Base-by-base conservation (phyloP, 2,329 filamentous ascomycete genomes). In the Diaporthe destruens region DNA sequence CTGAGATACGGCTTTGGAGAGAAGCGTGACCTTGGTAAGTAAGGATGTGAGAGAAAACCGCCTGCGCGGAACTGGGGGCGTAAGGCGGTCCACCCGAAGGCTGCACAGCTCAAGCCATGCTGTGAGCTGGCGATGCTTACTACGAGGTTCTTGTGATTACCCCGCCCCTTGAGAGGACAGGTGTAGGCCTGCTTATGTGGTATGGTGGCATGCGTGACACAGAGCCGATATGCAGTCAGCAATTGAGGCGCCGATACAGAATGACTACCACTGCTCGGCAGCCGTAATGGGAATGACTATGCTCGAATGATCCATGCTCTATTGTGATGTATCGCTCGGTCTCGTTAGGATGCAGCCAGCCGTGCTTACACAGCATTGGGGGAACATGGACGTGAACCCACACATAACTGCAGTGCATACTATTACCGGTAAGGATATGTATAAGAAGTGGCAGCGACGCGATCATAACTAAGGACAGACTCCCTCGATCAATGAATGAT, bases 211-310 rank as follows among this genome's bases (percentile, higher is more conserved):
- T 47, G 44, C 6, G 42, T 65, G 20, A 20, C 14, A 34, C 12
- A 20, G 12, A 18, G 7, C 18, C 7, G 20, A 23, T 36, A 65
- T 65, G 61, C 61, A 9, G 61, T 65, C 61, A 65, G 29, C 61
- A 65, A 34, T 49, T 23, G 25, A 29, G 6, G 12, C 29, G 36
- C 25, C 44, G 32, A 51, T 65, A 29, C 44, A 36, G 18, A 11
- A 51, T 16, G 42, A 23, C 6, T 49, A 3, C 18, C 20, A 51
- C 20, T 11, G 29, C 29, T 14, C 20, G 20, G 42, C 44, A 65
- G 3, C 23, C 29, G 20, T 8, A 32, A 36, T 34, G 18, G 18
- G 9, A 47, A 65, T 32, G 42, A 65, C 51, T 44, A 8, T n/a
- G 42, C 12, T 11, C 1, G 44, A 51, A n/a, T 29, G 20, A 20